Conservation (phyloP, 148 eudicot genomes). For the Vaccinium darrowii region DNA sequence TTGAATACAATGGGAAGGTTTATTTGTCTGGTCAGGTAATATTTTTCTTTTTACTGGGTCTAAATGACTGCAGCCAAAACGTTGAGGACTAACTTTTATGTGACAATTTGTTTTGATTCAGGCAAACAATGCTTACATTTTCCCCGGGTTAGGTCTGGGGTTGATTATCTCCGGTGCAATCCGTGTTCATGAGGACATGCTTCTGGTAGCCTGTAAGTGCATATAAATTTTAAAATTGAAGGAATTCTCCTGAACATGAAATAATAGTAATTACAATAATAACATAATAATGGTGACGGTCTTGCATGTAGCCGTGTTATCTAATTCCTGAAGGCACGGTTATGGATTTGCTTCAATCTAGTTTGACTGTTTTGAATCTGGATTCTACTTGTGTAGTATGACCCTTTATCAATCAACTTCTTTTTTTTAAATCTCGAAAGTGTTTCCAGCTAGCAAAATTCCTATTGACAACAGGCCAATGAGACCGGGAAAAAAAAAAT, state of each 20-base stretch:
- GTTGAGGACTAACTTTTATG: conserved; percentile 14
- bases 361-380: background rate
- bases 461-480: background rate
- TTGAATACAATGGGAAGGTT: conserved; percentile 65
- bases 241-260: background rate
- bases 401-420: background rate
- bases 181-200: conserved; percentile 99
- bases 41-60: background rate
- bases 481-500: background rate
- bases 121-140: conserved; percentile 97
- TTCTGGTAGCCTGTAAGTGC: conserved; percentile 92
- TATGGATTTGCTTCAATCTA: background rate
- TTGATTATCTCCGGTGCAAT: conserved; percentile 94
- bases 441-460: background rate
- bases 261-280: background rate
- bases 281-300: background rate
- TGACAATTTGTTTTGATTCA: conserved; percentile 26
- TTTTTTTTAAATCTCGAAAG: background rate
- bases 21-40: conserved; percentile 83
- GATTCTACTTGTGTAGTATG: background rate
- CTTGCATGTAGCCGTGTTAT: background rate
- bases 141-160: conserved; percentile 96
- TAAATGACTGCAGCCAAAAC: background rate
- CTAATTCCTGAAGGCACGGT: background rate
- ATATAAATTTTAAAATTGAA: background rate